Evolutionary conservation across 2,329 filamentous ascomycete species (phyloP), one percentile per base, ranked within the genome.

Genomic region (Biscogniauxia sp.): DNA sequence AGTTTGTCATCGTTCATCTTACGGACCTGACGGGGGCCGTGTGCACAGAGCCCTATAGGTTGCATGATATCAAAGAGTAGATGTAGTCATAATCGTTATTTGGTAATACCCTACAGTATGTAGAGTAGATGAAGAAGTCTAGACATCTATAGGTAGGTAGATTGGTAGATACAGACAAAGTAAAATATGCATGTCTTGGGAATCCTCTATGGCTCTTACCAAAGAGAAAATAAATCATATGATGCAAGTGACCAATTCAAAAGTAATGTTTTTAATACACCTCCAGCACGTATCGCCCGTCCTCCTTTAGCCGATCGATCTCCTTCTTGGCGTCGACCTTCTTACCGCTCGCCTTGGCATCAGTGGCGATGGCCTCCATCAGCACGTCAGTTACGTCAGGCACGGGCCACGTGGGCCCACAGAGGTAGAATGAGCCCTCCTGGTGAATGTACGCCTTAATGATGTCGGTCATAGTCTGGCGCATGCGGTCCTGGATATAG

Each of bases 401-500:
- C 58, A 99, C 95, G 13, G 95, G 95, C 95, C 95, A 99, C 1
- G 95, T 99, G 28, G 95, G 95, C 52, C 95, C 95, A 75, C 95
- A 99, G 19, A 99, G 88, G 78, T 99, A 99, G 80, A 99, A 99
- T 37, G 90, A 89, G 59, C 95, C 95, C 70, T 95, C 89, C 68
- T 97, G 87, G 71, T 88, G 81, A 66, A 97, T 86, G 76, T 98
- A 98, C 0, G 93, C 90, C 77, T 93, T 81, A 61, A 92, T 84
- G 65, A 99, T 96, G 64, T 95, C 88, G 52, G 82, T 79, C 61
- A 98, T 79, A 0, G 89, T 92, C 84, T 98, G 84, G 60, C 95
- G 84, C 95, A 99, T 99, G 67, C 93, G 87, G 76, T 99, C 95
- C 82, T 99, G 95, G 73, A 99, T 99, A 79, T 99, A 99, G 67